phyloP scores from a whole-genome alignment of 371 early-diverging fungal genomes.

The Mortierella sp. region DNA sequence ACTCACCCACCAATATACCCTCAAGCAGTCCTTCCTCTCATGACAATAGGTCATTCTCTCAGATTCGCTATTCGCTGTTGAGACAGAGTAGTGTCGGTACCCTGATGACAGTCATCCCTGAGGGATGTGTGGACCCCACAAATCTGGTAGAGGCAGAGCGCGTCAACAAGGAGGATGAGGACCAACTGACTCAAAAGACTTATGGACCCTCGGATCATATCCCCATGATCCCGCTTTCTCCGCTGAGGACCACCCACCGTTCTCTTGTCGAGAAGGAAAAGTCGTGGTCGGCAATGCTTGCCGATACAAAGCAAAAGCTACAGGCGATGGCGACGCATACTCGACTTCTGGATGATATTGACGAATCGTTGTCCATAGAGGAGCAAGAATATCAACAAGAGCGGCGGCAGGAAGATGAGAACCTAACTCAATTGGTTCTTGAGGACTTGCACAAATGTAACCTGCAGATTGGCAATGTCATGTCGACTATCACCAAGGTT shows the following conservation, averaged over 20 bases:
- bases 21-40: conserved; percentile 41
- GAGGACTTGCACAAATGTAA: conserved; percentile 63
- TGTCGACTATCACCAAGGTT: conserved; percentile 68
- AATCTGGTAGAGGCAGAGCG: conserved; percentile 52
- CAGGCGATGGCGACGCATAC: conserved; percentile 11
- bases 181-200: conserved; percentile 44
- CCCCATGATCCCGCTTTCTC: conserved; percentile 71
- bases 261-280: conserved; percentile 55
- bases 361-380: not conserved
- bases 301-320: conserved; percentile 33
- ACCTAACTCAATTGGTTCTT: conserved; percentile 51
- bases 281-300: conserved; percentile 33
- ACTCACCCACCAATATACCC: conserved; percentile 48
- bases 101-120: conserved; percentile 48
- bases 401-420: conserved; percentile 36
- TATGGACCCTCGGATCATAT: conserved; percentile 53
- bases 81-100: conserved; percentile 17
- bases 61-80: conserved; percentile 42
- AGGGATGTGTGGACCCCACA: conserved; percentile 46
- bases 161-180: conserved; percentile 48
- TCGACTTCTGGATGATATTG: not conserved
- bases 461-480: conserved; percentile 62
- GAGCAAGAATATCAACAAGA: conserved; percentile 1
- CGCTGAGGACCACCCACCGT: conserved; percentile 69
- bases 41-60: conserved; percentile 26